Conservation (phyloP, 2,329 filamentous ascomycete species). For the Leptographium galeiforme region DNA sequence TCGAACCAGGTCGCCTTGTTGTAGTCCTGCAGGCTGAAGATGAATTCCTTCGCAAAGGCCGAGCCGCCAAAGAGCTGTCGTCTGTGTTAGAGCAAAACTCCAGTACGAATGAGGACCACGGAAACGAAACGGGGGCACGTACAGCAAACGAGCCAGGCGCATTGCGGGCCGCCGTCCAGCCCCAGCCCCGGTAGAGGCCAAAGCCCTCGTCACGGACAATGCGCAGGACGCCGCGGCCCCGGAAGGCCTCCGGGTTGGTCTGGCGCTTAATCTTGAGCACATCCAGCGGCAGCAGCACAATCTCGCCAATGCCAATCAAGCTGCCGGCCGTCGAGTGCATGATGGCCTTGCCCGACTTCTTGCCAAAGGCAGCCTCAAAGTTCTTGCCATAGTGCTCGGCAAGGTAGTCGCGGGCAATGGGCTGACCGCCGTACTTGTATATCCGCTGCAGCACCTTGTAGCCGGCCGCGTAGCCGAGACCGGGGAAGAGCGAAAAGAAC, state of each 20-base stretch:
- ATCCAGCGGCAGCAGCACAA: slow-evolving; percentile 85
- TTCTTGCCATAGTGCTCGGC: slow-evolving; percentile 62
- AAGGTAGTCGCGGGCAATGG: slow-evolving; percentile 84
- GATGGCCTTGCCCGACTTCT: slow-evolving; percentile 95
- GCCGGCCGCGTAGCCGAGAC: slow-evolving; percentile 89
- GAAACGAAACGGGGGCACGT: slow-evolving; percentile 30
- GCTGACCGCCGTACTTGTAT: slow-evolving; percentile 98
- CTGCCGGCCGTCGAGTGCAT: slow-evolving; percentile 95
- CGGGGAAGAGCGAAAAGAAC: slow-evolving; percentile 92
- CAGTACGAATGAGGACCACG: too few relatives aligned
- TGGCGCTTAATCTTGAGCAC: slow-evolving; percentile 99
- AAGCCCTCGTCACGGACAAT: slow-evolving; percentile 93
- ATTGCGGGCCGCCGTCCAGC: slow-evolving; percentile 94
- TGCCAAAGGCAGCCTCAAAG: slow-evolving; percentile 85
- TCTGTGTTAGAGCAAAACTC: too few relatives aligned
- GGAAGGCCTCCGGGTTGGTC: slow-evolving; percentile 97
- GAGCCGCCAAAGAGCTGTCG: slow-evolving; percentile 88
- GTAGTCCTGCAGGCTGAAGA: slow-evolving; percentile 84
- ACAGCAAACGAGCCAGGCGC: slow-evolving; percentile 94
- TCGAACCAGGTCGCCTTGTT: slow-evolving; percentile 89
- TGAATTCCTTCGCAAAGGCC: slow-evolving; percentile 92
- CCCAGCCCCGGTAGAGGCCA: slow-evolving; percentile 88
- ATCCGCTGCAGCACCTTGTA: slow-evolving; percentile 97
- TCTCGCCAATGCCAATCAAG: slow-evolving; percentile 93
- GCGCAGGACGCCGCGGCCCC: slow-evolving; percentile 76